phyloP scores from a whole-genome alignment of 305 asterid species.

The Ruellia speciosa region DNA sequence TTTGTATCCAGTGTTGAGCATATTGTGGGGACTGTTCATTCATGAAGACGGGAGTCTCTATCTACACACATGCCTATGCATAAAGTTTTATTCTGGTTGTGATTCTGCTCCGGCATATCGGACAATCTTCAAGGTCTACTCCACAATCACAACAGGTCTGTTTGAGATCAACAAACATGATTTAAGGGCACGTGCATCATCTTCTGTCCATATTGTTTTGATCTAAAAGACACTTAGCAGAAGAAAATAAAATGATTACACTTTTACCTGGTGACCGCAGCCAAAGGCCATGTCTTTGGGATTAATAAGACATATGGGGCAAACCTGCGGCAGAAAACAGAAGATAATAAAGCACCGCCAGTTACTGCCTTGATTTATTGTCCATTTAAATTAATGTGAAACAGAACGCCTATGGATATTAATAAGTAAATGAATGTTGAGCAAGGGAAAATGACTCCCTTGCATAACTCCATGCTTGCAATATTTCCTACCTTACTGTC shows the following conservation, averaged over 20 bases:
- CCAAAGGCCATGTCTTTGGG: constrained; percentile 43
- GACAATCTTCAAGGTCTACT: constrained; percentile 42
- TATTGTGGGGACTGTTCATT: background rate
- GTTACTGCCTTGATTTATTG: background rate
- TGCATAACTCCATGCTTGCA: background rate
- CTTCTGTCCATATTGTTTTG: background rate
- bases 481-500: background rate
- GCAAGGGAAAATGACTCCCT: background rate
- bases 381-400: background rate
- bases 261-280: constrained; percentile 45
- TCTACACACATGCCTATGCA: constrained; percentile 2
- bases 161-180: background rate
- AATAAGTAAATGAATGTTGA: background rate
- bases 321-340: constrained; percentile 25
- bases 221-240: background rate
- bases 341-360: constrained; percentile 13
- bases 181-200: background rate
- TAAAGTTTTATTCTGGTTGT: constrained; percentile 54
- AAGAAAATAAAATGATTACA: background rate
- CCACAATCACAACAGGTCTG: constrained; percentile 67
- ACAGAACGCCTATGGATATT: background rate
- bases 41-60: background rate
- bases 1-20: background rate
- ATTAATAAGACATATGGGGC: constrained; percentile 33
- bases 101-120: constrained; percentile 43